A percentile compares a stretch with the other conserved stretches of the same genome.
phyloP scores from a whole-genome alignment of 768 basidiomycete genomes.

The Rubroboletus pulcherrimus region DNA sequence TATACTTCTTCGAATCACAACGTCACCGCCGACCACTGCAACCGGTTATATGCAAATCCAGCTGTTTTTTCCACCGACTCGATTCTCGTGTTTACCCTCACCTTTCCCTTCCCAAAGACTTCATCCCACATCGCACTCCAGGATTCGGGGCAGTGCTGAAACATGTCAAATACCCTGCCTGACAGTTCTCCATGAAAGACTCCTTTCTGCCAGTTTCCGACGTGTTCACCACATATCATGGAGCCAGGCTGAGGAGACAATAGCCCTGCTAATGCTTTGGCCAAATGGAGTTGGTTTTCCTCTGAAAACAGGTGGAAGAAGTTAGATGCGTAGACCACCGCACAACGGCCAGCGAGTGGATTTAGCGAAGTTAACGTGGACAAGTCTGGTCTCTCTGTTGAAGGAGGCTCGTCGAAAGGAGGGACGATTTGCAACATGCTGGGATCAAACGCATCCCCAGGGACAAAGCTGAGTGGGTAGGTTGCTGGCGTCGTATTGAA shows the following conservation, averaged over 20 bases:
- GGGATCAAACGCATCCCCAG: constrained; percentile 53
- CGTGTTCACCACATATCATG: constrained; percentile 30
- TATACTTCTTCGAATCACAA: constrained; percentile 4
- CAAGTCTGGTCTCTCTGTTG: constrained; percentile 27
- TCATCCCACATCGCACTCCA: constrained; percentile 39
- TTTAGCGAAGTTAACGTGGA: constrained; percentile 40
- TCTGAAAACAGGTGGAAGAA: constrained; percentile 43
- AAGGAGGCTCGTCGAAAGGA: constrained; percentile 27
- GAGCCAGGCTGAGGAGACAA: constrained; percentile 31
- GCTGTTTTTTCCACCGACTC: neutral
- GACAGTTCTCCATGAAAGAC: neutral
- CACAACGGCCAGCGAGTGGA: constrained; percentile 44
- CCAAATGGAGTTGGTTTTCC: constrained; percentile 27
- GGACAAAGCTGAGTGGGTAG: constrained; percentile 50
- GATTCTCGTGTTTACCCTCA: constrained; percentile 4
- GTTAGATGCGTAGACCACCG: constrained; percentile 46
- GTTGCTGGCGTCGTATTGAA: constrained; percentile 52
- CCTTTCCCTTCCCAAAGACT: constrained; percentile 26
- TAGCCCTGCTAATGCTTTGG: constrained; percentile 26
- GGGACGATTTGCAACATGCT: constrained; percentile 35
- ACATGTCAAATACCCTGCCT: constrained; percentile 8
- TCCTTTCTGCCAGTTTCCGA: constrained; percentile 8
- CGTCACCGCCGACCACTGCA: constrained; percentile 28
- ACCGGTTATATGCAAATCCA: neutral
- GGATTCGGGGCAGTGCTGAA: constrained; percentile 32